A percentile compares a stretch with the other conserved stretches of the same genome.
These are phyloP conservation scores for Boletus barrowsii DNA, from an alignment of 768 basidiomycete species.

Conservation along the genomic window DNA sequence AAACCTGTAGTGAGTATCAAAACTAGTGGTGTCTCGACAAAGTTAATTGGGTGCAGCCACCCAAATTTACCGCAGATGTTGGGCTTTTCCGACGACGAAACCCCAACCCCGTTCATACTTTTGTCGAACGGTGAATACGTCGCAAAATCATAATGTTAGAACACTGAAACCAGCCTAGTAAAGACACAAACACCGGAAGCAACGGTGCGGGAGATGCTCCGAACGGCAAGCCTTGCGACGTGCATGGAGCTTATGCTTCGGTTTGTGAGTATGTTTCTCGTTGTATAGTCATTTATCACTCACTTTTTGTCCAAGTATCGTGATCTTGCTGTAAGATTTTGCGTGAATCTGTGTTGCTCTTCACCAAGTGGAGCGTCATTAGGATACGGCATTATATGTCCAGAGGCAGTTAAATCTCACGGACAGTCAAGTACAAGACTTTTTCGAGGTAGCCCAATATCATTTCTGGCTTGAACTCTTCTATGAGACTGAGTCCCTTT, in stretches of 20 bases:
- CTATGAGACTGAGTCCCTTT: background rate
- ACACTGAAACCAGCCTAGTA: slow-evolving; percentile 27
- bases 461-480: background rate
- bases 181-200: slow-evolving; percentile 42
- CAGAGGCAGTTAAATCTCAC: slow-evolving; percentile 40
- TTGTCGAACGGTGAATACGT: slow-evolving; percentile 41
- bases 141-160: background rate
- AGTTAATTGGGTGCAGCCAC: slow-evolving; percentile 32
- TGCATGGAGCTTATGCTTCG: slow-evolving; percentile 36
- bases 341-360: background rate
- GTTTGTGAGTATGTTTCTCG: slow-evolving; percentile 25
- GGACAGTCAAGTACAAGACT: slow-evolving; percentile 42
- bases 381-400: slow-evolving; percentile 46
- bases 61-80: slow-evolving; percentile 53
- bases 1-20: slow-evolving; percentile 42
- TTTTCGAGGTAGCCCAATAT: slow-evolving; percentile 37
- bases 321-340: slow-evolving; percentile 35
- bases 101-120: slow-evolving; percentile 50
- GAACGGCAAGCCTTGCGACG: slow-evolving; percentile 35
- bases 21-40: background rate
- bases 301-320: slow-evolving; percentile 33
- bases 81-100: slow-evolving; percentile 44
- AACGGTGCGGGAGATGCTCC: slow-evolving; percentile 35
- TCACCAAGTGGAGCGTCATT: background rate
- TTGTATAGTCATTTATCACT: background rate